These are phyloP conservation scores for Rhynchosporium agropyri DNA, from an alignment of 2,329 filamentous ascomycete species.

Conservation along the genomic window DNA sequence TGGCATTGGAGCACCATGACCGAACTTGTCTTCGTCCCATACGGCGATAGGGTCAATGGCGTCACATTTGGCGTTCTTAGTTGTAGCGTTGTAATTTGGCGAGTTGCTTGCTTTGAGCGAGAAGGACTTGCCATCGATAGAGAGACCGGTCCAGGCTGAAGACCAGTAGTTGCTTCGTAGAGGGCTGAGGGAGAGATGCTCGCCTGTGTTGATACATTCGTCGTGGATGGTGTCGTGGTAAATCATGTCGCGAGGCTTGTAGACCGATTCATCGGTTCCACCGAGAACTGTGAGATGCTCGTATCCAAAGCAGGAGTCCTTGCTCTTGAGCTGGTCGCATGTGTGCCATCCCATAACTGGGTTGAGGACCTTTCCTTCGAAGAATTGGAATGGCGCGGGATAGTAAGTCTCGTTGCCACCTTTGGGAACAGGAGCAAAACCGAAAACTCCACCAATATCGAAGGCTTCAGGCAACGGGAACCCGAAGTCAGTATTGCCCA, in stretches of 20 bases:
- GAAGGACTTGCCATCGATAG: conserved; percentile 14
- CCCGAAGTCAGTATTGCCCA: conserved; percentile 19
- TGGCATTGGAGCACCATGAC: conserved; percentile 21
- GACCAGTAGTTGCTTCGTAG: conserved; percentile 22
- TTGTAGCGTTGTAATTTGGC: conserved; percentile 21
- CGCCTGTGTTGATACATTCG: conserved; percentile 22
- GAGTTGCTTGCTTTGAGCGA: conserved; percentile 18
- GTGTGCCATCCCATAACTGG: conserved; percentile 22
- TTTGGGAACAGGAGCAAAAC: conserved; percentile 18
- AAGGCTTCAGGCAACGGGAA: conserved; percentile 17
- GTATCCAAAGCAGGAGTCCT: conserved; percentile 14
- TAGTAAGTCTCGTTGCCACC: conserved; percentile 17
- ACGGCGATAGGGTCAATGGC: conserved; percentile 21
- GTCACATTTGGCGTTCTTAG: conserved; percentile 17
- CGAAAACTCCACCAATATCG: conserved; percentile 24
- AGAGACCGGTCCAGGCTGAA: conserved; percentile 18
- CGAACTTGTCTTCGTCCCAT: conserved; percentile 26
- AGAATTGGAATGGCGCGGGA: conserved; percentile 19
- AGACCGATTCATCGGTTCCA: conserved; percentile 19
- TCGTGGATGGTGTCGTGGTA: conserved; percentile 19
- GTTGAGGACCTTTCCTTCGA: conserved; percentile 15
- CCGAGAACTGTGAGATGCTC: conserved; percentile 22
- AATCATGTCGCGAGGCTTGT: conserved; percentile 18
- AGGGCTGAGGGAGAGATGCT: conserved; percentile 19
- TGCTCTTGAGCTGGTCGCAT: conserved; percentile 19